Conservation (phyloP, 2,329 filamentous ascomycete species). For the Teratosphaeria zuluensis region DNA sequence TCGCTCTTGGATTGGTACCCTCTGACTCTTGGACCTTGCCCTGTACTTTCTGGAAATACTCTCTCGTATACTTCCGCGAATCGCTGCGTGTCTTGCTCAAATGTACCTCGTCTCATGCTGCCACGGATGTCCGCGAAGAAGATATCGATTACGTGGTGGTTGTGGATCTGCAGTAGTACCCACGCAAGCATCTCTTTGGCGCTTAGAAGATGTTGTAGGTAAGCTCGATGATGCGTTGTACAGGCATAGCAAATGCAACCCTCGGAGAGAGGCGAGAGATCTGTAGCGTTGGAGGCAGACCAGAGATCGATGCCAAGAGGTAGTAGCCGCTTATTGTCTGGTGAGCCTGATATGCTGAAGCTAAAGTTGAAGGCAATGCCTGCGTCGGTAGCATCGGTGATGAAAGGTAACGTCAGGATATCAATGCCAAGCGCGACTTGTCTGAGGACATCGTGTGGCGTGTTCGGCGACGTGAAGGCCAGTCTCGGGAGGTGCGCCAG, state of each 20-base stretch:
- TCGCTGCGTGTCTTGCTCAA: constrained; percentile 42
- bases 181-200: constrained; percentile 97
- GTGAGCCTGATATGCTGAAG: constrained; percentile 47
- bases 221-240: constrained; percentile 73
- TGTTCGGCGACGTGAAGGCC: constrained; percentile 58
- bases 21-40: constrained; percentile 64
- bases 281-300: constrained; percentile 49
- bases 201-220: constrained; percentile 73
- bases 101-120: constrained; percentile 50
- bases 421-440: constrained; percentile 72
- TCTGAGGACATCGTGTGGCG: constrained; percentile 67
- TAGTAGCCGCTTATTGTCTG: constrained; percentile 15
- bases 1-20: constrained; percentile 74
- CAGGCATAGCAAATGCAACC: constrained; percentile 77
- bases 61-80: constrained; percentile 63
- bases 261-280: constrained; percentile 51
- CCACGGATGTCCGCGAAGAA: constrained; percentile 67
- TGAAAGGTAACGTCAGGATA: constrained; percentile 65
- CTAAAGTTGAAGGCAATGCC: constrained; percentile 74
- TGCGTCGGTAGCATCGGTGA: constrained; percentile 64
- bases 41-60: constrained; percentile 62
- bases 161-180: constrained; percentile 87
- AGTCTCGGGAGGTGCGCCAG: constrained; percentile 61
- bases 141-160: constrained; percentile 59
- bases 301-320: constrained; percentile 74